Evolutionary conservation across 352 stramenopile genomes (phyloP), one percentile per base, ranked within the genome.

Genomic region (Globisporangium emineosum): DNA sequence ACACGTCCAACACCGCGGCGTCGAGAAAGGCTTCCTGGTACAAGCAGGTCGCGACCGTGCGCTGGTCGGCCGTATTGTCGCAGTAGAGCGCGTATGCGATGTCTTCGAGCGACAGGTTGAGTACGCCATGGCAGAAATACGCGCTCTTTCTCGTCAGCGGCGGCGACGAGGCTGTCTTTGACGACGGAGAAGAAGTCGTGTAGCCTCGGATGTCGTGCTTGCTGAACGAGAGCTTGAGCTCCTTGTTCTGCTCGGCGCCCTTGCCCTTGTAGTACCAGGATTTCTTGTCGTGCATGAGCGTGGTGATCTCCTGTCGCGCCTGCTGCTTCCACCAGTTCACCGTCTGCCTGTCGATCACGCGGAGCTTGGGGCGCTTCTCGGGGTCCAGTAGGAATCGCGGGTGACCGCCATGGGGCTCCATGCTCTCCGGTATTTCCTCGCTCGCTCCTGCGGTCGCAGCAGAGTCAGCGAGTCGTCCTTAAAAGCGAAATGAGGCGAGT

Each of bases 11-110:
- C 42, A 88, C 67, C 15, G 64, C 76, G 27, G 62, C 73, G 54
- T 83, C 78, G 8, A 88, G 57, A 53, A 84, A 82, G 21, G 70
- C 37, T n/a, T 73, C 65, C 52, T 80, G 70, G 54, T 83, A 82
- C 62, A 86, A 59, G 45, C 81, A 71, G 21, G 70, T 73, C 29
- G 69, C 64, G 21, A 62, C 64, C 9, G 67, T 71, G n/a, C 76
- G 76, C 50, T 69, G 52, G 17, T 75, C 69, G 37, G 70, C 68
- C 5, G 76, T 76, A 2, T 54, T 75, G 12, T 76, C 72, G 27
- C 57, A 47, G 59, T 81, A 72, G 6, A 80, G 43, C 23, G 64
- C 70, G 37, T 72, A 70, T 2, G 57, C 67, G 17, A 88, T 64
- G 56, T 84, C 68, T n/a, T 80, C 67, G 17, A 88, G 72, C 32